Evolutionary conservation across 495 filamentous ascomycete species (phyloP).

Genomic region (Amphirosellinia nigrospora): DNA sequence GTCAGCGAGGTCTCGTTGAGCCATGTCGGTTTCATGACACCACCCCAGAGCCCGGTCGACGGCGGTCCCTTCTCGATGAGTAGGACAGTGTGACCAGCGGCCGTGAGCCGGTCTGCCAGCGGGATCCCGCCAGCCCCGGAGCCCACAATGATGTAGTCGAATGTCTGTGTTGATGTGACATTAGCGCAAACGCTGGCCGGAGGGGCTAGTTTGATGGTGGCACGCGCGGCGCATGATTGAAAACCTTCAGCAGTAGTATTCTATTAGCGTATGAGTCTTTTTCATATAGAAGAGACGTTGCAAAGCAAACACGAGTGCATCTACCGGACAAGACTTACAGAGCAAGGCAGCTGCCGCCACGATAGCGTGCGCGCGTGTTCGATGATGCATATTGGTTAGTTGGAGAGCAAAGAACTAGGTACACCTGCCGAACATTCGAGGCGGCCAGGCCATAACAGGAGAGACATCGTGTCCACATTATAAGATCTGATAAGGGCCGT

Average conservation of each 20-base stretch:
- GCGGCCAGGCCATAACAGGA: constrained; percentile 3
- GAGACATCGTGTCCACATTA: constrained; percentile 21
- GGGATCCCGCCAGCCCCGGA: constrained; percentile 64
- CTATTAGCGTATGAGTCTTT: constrained; percentile 24
- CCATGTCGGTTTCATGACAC: constrained; percentile 58
- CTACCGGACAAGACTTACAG: constrained; percentile 29
- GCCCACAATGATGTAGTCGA: constrained; percentile 67
- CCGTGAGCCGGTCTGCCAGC: constrained; percentile 61
- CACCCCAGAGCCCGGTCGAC: constrained; percentile 57
- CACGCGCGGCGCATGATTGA: constrained; percentile 28
- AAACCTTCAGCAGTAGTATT: constrained; percentile 13
- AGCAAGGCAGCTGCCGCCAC: constrained; percentile 28
- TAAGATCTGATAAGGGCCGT: not conserved
- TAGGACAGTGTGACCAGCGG: constrained; percentile 60
- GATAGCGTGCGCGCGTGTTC: constrained; percentile 26
- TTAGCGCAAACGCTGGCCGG: constrained; percentile 34
- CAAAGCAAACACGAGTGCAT: not conserved
- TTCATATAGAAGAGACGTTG: not conserved
- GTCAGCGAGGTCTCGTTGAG: constrained; percentile 65
- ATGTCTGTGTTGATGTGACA: constrained; percentile 47
- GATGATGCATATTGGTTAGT: constrained; percentile 29
- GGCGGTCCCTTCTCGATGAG: constrained; percentile 63
- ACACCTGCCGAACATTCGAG: constrained; percentile 4
- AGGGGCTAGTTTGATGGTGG: constrained; percentile 33
- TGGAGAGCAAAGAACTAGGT: constrained; percentile 5